A percentile compares a stretch with the other conserved stretches of the same genome.
These are phyloP conservation scores for carrot (Daucus carota) DNA, from an alignment of 129 eudicot species.

Conservation along the genomic window DNA sequence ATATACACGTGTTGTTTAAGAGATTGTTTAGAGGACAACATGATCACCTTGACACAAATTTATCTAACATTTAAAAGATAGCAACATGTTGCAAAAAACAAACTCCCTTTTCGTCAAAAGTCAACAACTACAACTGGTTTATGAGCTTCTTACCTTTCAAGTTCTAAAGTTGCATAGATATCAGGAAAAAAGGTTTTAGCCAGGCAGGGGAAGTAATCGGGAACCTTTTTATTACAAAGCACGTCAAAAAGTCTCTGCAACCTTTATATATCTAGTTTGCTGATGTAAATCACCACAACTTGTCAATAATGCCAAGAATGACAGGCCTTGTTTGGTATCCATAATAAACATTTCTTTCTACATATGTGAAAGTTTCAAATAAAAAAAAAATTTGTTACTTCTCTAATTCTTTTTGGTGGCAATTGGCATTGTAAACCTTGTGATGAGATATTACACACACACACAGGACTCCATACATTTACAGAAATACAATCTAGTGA, in stretches of 20 bases:
- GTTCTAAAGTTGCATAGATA: not conserved
- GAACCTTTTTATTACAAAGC: not conserved
- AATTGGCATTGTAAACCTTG: not conserved
- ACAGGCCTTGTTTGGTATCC: not conserved
- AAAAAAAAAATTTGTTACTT: not conserved
- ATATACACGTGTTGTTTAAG: not conserved
- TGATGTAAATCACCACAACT: not conserved
- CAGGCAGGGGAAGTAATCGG: not conserved
- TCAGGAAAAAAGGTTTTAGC: not conserved
- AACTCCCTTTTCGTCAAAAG: not conserved
- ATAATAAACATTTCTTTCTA: not conserved
- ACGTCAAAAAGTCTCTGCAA: not conserved
- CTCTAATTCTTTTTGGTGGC: not conserved
- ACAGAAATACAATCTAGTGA: not conserved
- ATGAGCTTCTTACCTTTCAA: not conserved
- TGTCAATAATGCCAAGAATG: not conserved
- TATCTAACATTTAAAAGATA: not conserved
- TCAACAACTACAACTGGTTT: not conserved
- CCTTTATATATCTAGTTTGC: not conserved
- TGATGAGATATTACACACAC: not conserved
- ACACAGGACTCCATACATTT: not conserved
- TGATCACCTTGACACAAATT: conserved; percentile 2
- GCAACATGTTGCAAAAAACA: not conserved
- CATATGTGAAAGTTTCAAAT: not conserved
- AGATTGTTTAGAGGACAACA: not conserved